Evolutionary conservation across 225 moss, liverwort and hornwort genomes (phyloP).

Genomic region (Climacium dendroides): DNA sequence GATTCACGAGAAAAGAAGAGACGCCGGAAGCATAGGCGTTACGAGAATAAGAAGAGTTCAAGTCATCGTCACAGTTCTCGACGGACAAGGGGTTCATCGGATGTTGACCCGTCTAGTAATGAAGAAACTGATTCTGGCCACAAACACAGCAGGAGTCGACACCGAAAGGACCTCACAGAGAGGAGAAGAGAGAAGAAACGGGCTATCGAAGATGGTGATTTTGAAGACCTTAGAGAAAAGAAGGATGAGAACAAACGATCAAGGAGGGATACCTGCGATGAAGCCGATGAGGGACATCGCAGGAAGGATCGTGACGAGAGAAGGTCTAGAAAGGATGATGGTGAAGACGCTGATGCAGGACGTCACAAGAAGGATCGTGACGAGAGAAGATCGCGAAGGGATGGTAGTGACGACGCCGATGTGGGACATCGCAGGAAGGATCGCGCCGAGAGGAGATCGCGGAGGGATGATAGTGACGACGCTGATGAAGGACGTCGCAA

Average conservation of each 20-base stretch:
- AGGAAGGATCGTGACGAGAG: constrained; percentile 6
- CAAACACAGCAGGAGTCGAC: constrained; percentile 12
- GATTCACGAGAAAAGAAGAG: constrained; percentile 21
- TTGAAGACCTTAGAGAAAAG: constrained; percentile 4
- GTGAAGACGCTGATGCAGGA: not conserved
- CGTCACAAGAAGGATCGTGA: not conserved
- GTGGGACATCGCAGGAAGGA: not conserved
- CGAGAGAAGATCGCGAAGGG: not conserved
- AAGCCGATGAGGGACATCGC: not conserved
- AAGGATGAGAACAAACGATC: not conserved
- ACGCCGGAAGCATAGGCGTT: constrained; percentile 13
- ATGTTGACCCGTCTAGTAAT: not conserved
- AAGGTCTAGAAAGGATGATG: not conserved
- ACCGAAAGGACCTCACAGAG: constrained; percentile 6
- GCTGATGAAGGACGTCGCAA: not conserved
- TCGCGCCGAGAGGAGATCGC: not conserved
- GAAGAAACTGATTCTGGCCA: not conserved
- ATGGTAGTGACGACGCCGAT: not conserved
- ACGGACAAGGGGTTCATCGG: constrained; percentile 5
- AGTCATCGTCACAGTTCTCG: constrained; percentile 12
- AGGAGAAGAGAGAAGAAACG: constrained; percentile 7
- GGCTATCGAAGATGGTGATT: not conserved
- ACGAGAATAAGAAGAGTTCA: constrained; percentile 11
- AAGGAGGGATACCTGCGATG: not conserved
- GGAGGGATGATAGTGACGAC: not conserved